Conservation (phyloP, 179 eudicot species). For the Amaranthus tricolor region DNA sequence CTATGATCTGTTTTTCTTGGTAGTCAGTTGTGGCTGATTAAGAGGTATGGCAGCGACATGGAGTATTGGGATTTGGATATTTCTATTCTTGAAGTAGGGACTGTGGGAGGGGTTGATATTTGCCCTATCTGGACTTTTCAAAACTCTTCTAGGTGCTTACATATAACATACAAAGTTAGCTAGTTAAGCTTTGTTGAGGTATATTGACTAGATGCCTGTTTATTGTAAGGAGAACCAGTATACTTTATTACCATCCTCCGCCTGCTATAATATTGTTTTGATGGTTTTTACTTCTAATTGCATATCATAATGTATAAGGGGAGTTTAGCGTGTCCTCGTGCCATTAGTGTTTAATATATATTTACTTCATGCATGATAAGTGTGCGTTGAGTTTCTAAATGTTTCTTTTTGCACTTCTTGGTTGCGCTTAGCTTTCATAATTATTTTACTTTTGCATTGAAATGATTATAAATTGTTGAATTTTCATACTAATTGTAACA, state of each 20-base stretch:
- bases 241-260: not conserved
- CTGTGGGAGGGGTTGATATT: not conserved
- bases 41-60: not conserved
- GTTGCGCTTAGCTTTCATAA: not conserved
- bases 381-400: not conserved
- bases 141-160: not conserved
- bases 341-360: not conserved
- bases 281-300: not conserved
- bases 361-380: not conserved
- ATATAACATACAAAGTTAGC: too few relatives aligned
- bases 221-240: not conserved
- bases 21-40: not conserved
- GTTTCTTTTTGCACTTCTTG: not conserved
- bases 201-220: not conserved
- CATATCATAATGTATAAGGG: not conserved
- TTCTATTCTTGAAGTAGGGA: not conserved
- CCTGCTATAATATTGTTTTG: not conserved
- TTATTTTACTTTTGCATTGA: not conserved
- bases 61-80: not conserved
- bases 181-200: not conserved
- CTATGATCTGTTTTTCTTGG: not conserved
- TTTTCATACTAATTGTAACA: not conserved
- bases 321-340: not conserved
- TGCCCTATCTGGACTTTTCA: not conserved
- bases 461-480: not conserved